Evolutionary conservation across 768 basidiomycete species (phyloP), one percentile per base, ranked within the genome.

Genomic region (Tricholoma hemisulphureum): DNA sequence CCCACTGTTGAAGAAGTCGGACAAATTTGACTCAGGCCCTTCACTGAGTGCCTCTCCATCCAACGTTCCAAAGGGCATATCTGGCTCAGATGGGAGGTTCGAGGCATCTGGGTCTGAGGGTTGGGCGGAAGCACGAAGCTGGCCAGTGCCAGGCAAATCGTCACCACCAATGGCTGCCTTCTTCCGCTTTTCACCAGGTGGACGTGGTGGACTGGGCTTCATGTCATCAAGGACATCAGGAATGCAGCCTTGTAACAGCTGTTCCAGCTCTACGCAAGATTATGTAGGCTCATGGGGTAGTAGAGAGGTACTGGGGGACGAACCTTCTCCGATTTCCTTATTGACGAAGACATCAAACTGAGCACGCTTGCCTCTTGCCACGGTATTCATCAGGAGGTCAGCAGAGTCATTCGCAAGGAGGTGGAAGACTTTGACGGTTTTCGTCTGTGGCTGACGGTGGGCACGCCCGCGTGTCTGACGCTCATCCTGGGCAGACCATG

Each of bases 401-500:
- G 64, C 53, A 2, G 62, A 61, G 16, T 63, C 54, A 9, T 56
- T 35, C 2, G 56, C 60, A 1, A 65, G 53, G 2, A 61, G 49
- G 28, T 63, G 52, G 11, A 61, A 59, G 3, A 50, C 45, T 13
- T 54, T 59, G 3, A 65, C 57, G 0, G 2, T 57, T 11, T 59
- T 56, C 39, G 49, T 64, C 32, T 61, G 55, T 14, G 57, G 61
- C 43, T 66, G 65, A 0, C 52, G 57, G 28, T 56, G 56, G 4
- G 56, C 59, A 3, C 59, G 45, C 4, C 65, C 61, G 0, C 53
- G 24, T 8, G 59, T 64, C 26, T 66, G 65, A 10, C 24, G 31
- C 21, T 58, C 59, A 11, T 66, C 65, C 24, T 64, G 65, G 2
- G 60, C 53, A 3, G 54, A 56, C 63, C 65, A 66, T 8, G 57